phyloP scores from a whole-genome alignment of 2,329 filamentous ascomycete species.

The Cryphonectria japonica region DNA sequence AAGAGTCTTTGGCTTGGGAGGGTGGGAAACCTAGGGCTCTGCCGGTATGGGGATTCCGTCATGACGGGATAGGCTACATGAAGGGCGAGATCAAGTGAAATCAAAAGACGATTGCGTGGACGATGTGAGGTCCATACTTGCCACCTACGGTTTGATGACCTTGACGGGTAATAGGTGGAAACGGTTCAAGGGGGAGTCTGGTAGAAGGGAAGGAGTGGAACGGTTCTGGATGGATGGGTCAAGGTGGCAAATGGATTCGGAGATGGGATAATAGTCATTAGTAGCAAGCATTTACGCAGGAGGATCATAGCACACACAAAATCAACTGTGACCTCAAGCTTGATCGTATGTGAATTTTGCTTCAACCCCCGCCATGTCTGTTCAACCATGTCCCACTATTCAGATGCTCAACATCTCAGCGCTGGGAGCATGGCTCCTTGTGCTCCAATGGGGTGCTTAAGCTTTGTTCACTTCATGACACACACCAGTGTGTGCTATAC shows the following conservation, averaged over 20 bases:
- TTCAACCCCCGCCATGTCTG: neutral
- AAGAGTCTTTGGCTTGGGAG: neutral
- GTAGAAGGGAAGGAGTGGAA: neutral
- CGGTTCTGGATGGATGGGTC: neutral
- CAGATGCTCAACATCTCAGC: neutral
- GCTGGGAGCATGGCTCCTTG: neutral
- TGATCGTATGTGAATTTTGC: neutral
- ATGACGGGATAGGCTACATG: neutral
- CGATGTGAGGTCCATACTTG: neutral
- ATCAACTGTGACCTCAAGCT: neutral
- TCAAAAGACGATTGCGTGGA: neutral
- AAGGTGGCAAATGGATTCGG: neutral
- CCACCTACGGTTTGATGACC: neutral
- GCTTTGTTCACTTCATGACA: neutral
- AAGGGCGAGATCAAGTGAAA: constrained; percentile 4
- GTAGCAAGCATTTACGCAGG: neutral
- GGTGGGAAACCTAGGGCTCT: neutral
- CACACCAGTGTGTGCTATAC: too few relatives aligned
- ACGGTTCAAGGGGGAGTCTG: neutral
- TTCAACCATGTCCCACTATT: too few relatives aligned
- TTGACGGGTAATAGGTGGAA: neutral
- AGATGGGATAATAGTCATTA: neutral
- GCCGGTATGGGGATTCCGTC: neutral
- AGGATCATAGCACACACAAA: neutral
- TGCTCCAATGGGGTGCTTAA: neutral